phyloP scores from a whole-genome alignment of 164 flowering plant genomes.

The Liquidambar formosana region DNA sequence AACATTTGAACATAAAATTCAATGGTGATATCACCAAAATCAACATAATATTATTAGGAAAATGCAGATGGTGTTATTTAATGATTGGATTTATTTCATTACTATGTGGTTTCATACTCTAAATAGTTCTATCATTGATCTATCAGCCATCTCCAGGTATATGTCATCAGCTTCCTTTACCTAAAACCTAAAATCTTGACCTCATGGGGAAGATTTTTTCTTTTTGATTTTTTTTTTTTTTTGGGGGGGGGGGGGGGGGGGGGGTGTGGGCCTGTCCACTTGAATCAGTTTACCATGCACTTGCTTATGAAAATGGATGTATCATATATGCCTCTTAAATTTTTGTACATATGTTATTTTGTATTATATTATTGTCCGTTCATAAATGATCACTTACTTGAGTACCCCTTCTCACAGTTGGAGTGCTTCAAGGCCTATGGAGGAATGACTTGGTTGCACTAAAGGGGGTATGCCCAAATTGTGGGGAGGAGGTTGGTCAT shows the following conservation, averaged over 20 bases:
- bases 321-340: not conserved
- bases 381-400: slow-evolving; percentile 3
- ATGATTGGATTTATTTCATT: too few relatives aligned
- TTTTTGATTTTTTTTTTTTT: too few relatives aligned
- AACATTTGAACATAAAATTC: too few relatives aligned
- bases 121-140: too few relatives aligned
- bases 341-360: not conserved
- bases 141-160: not conserved
- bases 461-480: slow-evolving; percentile 90
- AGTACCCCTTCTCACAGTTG: slow-evolving; percentile 39
- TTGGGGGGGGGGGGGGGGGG: too few relatives aligned
- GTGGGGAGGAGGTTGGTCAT: slow-evolving; percentile 85
- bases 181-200: not conserved
- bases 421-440: slow-evolving; percentile 82
- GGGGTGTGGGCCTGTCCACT: too few relatives aligned
- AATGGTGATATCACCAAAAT: too few relatives aligned
- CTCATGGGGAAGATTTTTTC: too few relatives aligned
- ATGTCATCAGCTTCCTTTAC: not conserved
- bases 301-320: not conserved
- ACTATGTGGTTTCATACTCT: too few relatives aligned
- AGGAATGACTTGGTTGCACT: slow-evolving; percentile 89
- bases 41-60: too few relatives aligned
- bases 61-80: too few relatives aligned
- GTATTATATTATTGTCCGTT: not conserved
- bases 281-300: too few relatives aligned